Percentiles rank a stretch among this genome's conserved stretches.
Conservation (phyloP, 2,329 filamentous ascomycete genomes). For the Ophiostoma triangulosporum region DNA sequence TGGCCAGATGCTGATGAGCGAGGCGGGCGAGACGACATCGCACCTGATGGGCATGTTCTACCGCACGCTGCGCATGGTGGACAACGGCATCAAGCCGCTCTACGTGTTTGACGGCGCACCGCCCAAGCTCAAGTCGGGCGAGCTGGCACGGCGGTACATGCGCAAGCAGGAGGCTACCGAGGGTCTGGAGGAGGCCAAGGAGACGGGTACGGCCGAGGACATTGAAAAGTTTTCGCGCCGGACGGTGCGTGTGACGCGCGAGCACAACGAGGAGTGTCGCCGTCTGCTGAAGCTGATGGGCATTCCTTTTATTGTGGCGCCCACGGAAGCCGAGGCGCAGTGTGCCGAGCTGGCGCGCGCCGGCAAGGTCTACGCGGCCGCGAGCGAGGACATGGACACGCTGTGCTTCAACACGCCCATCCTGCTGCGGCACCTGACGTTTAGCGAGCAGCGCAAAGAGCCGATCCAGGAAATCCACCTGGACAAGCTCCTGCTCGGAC, state of each 20-base stretch:
- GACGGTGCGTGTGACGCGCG: conserved; percentile 86
- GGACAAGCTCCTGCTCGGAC: conserved; percentile 70
- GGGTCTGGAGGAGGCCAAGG: conserved; percentile 85
- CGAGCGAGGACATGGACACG: conserved; percentile 98
- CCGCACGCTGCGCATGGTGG: conserved; percentile 91
- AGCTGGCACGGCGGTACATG: conserved; percentile 90
- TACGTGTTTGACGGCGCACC: conserved; percentile 97
- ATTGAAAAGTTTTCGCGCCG: conserved; percentile 92
- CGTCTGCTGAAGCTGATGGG: conserved; percentile 87
- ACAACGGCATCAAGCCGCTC: conserved; percentile 96
- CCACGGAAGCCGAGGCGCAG: conserved; percentile 94
- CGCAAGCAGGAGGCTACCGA: conserved; percentile 88
- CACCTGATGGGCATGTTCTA: conserved; percentile 99
- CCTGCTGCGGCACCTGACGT: conserved; percentile 81
- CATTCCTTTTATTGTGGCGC: conserved; percentile 85
- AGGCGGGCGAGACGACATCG: conserved; percentile 90
- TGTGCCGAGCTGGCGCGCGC: conserved; percentile 80
- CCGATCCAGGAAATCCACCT: conserved; percentile 92
- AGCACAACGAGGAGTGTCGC: conserved; percentile 95
- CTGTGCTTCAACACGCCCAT: conserved; percentile 91
- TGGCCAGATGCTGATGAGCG: conserved; percentile 89
- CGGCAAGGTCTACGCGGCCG: conserved; percentile 92
- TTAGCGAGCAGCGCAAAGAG: conserved; percentile 94
- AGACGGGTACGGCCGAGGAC: conserved; percentile 93
- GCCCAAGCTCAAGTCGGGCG: conserved; percentile 93